Conservation (phyloP, 1,284 basidiomycete species). For the Ustilago nuda region DNA sequence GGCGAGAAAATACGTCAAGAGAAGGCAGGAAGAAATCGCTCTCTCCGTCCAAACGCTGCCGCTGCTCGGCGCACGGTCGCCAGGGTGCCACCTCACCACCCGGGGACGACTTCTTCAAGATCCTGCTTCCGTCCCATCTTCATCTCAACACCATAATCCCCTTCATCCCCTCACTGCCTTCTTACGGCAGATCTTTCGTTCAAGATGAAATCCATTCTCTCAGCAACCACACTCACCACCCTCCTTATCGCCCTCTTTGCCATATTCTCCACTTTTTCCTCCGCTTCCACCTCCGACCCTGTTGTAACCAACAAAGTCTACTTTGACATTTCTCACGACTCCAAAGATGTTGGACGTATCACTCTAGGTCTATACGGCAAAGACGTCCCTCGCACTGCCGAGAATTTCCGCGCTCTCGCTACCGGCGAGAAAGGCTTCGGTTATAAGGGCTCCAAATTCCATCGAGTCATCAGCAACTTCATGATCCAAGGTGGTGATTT, state of each 20-base stretch:
- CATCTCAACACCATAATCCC: not conserved
- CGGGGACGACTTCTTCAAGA: not conserved
- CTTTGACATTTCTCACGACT: slow-evolving; percentile 67
- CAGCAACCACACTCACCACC: slow-evolving; percentile 73
- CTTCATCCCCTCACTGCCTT: not conserved
- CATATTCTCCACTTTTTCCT: slow-evolving; percentile 27
- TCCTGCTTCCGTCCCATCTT: not conserved
- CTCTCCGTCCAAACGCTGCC: not conserved
- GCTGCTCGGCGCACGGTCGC: not conserved
- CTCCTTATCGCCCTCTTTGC: slow-evolving; percentile 69
- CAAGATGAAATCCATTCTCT: slow-evolving; percentile 36
- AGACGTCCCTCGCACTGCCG: slow-evolving; percentile 63
- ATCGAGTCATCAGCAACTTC: slow-evolving; percentile 75
- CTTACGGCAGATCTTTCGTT: not conserved
- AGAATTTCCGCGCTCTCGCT: slow-evolving; percentile 66
- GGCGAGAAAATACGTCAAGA: not conserved
- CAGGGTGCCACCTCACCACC: not conserved
- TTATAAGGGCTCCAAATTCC: slow-evolving; percentile 79
- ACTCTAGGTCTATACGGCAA: slow-evolving; percentile 63
- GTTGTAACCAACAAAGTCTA: slow-evolving; percentile 60
- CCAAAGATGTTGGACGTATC: slow-evolving; percentile 62
- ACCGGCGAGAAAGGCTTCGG: slow-evolving; percentile 77
- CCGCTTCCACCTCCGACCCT: slow-evolving; percentile 53
- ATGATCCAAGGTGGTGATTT: slow-evolving; percentile 71
- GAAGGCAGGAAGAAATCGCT: not conserved